Percentiles rank a stretch among this genome's conserved stretches.
These are phyloP conservation scores for Sugiyamaella paludigena DNA, from an alignment of 1,139 yeast genomes.

Conservation along the genomic window DNA sequence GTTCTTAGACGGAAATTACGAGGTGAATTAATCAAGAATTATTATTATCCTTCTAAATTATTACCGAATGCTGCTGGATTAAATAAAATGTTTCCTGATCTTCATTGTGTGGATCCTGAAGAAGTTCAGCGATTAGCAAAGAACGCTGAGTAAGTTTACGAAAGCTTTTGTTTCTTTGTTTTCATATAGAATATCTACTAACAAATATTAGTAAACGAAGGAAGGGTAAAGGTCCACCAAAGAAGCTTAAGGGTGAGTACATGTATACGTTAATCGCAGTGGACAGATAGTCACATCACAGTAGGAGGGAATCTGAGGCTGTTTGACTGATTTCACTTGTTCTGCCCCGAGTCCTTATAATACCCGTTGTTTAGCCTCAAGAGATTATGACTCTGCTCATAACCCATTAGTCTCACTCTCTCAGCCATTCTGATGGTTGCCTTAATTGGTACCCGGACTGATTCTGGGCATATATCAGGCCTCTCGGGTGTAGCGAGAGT, in stretches of 20 bases:
- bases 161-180: slow-evolving; percentile 5
- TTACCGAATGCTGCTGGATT: slow-evolving; percentile 54
- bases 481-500: too few species aligned
- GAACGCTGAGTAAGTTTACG: slow-evolving; percentile 27
- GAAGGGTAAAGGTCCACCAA: slow-evolving; percentile 31
- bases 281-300: too few species aligned
- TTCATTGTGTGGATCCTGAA: slow-evolving; percentile 65
- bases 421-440: too few species aligned
- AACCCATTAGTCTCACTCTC: too few species aligned
- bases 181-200: slow-evolving; percentile 2
- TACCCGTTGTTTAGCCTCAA: not conserved
- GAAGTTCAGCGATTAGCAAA: slow-evolving; percentile 53
- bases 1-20: slow-evolving; percentile 67
- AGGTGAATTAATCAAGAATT: slow-evolving; percentile 70
- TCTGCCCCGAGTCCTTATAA: too few species aligned
- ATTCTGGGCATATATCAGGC: too few species aligned
- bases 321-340: too few species aligned
- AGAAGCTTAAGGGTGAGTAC: slow-evolving; percentile 24
- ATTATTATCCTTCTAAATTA: slow-evolving; percentile 59
- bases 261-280: not conserved
- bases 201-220: slow-evolving; percentile 15
- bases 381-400: not conserved
- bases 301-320: too few species aligned
- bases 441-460: too few species aligned
- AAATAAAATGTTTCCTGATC: slow-evolving; percentile 56